Base-by-base conservation (phyloP, 352 stramenopile genomes). In the Phytophthora sp. region DNA sequence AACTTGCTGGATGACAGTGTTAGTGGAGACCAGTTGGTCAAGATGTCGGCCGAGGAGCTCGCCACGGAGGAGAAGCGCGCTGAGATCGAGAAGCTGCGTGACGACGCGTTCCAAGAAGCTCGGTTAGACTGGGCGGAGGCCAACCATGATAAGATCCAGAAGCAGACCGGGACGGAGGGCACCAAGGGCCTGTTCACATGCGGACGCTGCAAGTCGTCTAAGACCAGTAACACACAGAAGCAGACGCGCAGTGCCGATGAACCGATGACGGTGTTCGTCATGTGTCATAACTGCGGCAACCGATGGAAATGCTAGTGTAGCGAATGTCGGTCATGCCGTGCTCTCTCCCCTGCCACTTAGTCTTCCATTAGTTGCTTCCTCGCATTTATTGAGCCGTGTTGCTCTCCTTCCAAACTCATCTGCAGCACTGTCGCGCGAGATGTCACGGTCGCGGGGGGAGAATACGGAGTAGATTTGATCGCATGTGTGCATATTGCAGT, bases 171-270 rank as follows among this genome's bases (percentile, higher is more conserved):
- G 29, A 76, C 71, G 1, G 76, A 85, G 60, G 72, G 90, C 59
- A 80, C 77, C 49, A 91, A 91, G 69, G 86, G 86, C 11, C 71
- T 96, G 35, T 96, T 95, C 65, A 93, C 87, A 61, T 99, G 96
- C 73, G 90, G 92, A 57, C 82, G 93, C 63, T 99, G 96, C 80
- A 98, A 98, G 71, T 98, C 88, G 36, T 91, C 86, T 52, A 98
- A 98, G 73, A 99, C 95, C 27, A 98, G 90, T 60, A 98, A 98
- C 82, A 98, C 93, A 65, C 94, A 99, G 80, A 99, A 99, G 71
- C 96, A 99, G 80, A 99, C 96, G 29, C 91, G 96, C 66, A 98
- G 91, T 84, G 96, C 96, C 21, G 96, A 99, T 95, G 96, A 99
- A 71, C 96, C 96, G 7, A 99, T 99, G 96, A 99, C 96, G 18